phyloP scores from a whole-genome alignment of 139 green algal genomes.

The Pseudopediastrum boryanum region DNA sequence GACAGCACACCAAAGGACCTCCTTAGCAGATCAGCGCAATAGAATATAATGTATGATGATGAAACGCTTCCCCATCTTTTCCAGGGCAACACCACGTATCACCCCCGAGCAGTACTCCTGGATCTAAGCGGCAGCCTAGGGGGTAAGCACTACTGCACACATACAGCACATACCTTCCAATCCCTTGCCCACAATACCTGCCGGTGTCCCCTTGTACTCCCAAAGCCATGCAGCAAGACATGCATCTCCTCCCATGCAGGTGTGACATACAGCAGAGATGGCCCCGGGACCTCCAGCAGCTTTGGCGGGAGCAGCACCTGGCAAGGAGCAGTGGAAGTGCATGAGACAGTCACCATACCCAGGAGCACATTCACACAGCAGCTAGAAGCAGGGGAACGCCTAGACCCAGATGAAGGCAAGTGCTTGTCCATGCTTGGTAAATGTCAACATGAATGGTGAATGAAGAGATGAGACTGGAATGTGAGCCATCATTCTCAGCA shows the following conservation, averaged over 20 bases:
- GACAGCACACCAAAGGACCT: not conserved
- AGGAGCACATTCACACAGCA: constrained; percentile 54
- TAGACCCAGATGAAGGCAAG: constrained; percentile 24
- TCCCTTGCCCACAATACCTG: not conserved
- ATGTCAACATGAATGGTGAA: not conserved
- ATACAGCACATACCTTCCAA: not conserved
- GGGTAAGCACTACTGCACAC: constrained; percentile 41
- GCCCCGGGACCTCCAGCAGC: not conserved
- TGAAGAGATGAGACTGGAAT: no score
- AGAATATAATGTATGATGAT: not conserved
- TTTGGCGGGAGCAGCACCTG: constrained; percentile 44
- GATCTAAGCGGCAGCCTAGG: constrained; percentile 67
- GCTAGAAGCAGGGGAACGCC: constrained; percentile 45
- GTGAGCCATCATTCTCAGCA: no score
- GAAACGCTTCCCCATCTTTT: not conserved
- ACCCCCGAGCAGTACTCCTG: constrained; percentile 64
- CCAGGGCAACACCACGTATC: constrained; percentile 61
- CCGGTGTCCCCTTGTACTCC: no score
- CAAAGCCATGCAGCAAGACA: no score
- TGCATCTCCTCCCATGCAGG: constrained; percentile 6
- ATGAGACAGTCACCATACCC: constrained; percentile 19
- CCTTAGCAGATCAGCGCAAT: not conserved
- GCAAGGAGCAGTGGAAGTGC: constrained; percentile 58
- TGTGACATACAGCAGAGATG: constrained; percentile 5
- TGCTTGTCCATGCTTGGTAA: not conserved